Percentiles rank a stretch among this genome's conserved stretches.
phyloP scores from a whole-genome alignment of 2,329 filamentous ascomycete species.

The Stagonosporopsis rhizophila region DNA sequence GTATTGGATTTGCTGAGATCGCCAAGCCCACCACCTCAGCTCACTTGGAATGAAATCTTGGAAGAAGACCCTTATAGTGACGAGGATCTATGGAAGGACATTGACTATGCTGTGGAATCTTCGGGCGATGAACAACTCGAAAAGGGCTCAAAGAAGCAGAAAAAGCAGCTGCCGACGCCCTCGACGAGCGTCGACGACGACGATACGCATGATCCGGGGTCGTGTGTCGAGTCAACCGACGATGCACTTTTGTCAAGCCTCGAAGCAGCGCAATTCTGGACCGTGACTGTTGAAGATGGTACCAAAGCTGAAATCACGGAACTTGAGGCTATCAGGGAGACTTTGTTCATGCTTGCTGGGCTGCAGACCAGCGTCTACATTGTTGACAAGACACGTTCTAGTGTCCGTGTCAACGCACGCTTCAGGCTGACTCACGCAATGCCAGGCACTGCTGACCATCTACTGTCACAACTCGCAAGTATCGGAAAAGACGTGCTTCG shows the following conservation, averaged over 20 bases:
- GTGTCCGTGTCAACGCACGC: slow-evolving; percentile 45
- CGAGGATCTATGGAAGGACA: slow-evolving; percentile 72
- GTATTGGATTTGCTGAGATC: slow-evolving; percentile 66
- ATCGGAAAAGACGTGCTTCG: slow-evolving; percentile 58
- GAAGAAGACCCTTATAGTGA: slow-evolving; percentile 77
- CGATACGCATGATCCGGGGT: slow-evolving; percentile 44
- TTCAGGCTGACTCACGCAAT: slow-evolving; percentile 52
- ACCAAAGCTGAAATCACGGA: slow-evolving; percentile 64
- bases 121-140: slow-evolving; percentile 65
- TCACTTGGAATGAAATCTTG: slow-evolving; percentile 83
- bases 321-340: slow-evolving; percentile 75
- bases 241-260: slow-evolving; percentile 47
- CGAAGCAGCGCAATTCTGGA: slow-evolving; percentile 59
- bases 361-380: slow-evolving; percentile 75
- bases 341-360: slow-evolving; percentile 84
- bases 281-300: slow-evolving; percentile 14
- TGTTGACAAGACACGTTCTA: slow-evolving; percentile 40
- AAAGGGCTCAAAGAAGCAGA: slow-evolving; percentile 27
- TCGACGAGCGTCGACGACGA: slow-evolving; percentile 50
- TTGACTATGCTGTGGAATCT: slow-evolving; percentile 70
- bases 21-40: slow-evolving; percentile 53
- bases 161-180: slow-evolving; percentile 33
- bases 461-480: slow-evolving; percentile 55
- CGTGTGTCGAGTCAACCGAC: slow-evolving; percentile 41
- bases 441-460: slow-evolving; percentile 41